A percentile compares a stretch with the other conserved stretches of the same genome.
These are phyloP conservation scores for Pseudogymnoascus sp. DNA, from an alignment of 2,329 filamentous ascomycete genomes.

Conservation along the genomic window DNA sequence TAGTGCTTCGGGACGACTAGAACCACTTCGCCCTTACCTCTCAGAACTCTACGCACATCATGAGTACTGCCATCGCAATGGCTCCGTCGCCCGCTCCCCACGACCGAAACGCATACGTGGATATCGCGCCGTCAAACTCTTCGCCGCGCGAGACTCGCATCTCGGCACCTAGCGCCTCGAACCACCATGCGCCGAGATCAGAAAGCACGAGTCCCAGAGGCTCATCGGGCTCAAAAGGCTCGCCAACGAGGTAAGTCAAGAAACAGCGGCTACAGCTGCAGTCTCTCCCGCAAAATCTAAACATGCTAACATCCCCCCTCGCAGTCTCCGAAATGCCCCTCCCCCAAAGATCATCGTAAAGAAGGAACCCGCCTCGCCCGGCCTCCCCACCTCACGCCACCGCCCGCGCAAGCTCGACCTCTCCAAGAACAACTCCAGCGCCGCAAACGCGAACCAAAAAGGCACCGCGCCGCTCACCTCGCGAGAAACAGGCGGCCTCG, in stretches of 20 bases:
- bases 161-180: constrained; percentile 34
- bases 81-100: constrained; percentile 60
- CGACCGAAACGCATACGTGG: constrained; percentile 51
- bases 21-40: not conserved
- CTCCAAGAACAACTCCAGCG: constrained; percentile 52
- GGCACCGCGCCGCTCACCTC: constrained; percentile 66
- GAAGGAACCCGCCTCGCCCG: constrained; percentile 84
- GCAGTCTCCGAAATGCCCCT: constrained; percentile 44
- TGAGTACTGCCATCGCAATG: constrained; percentile 63
- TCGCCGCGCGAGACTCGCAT: constrained; percentile 22
- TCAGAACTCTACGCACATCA: constrained; percentile 32
- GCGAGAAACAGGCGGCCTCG: constrained; percentile 62
- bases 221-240: constrained; percentile 41
- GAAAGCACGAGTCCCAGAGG: constrained; percentile 48
- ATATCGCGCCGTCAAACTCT: constrained; percentile 34
- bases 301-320: constrained; percentile 14
- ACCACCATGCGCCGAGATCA: constrained; percentile 39
- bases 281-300: constrained; percentile 4
- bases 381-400: constrained; percentile 64
- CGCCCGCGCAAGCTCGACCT: constrained; percentile 72
- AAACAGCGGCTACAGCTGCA: constrained; percentile 8
- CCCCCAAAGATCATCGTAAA: constrained; percentile 95
- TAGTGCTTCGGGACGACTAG: not conserved
- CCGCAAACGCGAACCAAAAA: constrained; percentile 51
- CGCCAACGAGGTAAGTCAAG: constrained; percentile 52